These are phyloP conservation scores for Teratosphaeria zuluensis DNA, from an alignment of 2,329 filamentous ascomycete species.

Conservation along the genomic window DNA sequence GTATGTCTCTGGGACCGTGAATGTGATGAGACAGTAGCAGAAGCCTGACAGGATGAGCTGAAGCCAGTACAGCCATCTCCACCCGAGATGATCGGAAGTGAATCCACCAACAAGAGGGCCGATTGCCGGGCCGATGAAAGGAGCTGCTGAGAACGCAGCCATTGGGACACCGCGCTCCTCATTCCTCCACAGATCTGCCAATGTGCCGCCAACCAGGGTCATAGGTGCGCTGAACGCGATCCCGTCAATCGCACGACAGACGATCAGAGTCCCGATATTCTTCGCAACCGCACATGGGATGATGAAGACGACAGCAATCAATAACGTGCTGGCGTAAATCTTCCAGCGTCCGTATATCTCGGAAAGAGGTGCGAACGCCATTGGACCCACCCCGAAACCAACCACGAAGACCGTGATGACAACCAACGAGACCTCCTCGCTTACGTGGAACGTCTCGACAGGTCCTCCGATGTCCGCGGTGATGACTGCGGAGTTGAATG, in stretches of 20 bases:
- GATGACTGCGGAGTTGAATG: slow-evolving; percentile 58
- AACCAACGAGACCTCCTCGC: slow-evolving; percentile 61
- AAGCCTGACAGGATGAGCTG: slow-evolving; percentile 65
- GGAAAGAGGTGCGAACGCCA: slow-evolving; percentile 44
- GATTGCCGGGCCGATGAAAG: slow-evolving; percentile 23
- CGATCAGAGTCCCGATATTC: slow-evolving; percentile 46
- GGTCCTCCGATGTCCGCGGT: slow-evolving; percentile 65
- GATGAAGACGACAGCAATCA: slow-evolving; percentile 45
- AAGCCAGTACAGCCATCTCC: slow-evolving; percentile 62
- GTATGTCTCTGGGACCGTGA: slow-evolving; percentile 87
- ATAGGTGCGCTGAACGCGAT: slow-evolving; percentile 43
- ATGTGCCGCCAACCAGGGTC: slow-evolving; percentile 32
- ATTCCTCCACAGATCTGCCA: slow-evolving; percentile 20
- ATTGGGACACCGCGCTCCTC: slow-evolving; percentile 24
- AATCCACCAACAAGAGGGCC: slow-evolving; percentile 61
- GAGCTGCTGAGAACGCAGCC: slow-evolving; percentile 21
- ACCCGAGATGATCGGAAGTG: slow-evolving; percentile 49
- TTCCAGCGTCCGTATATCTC: slow-evolving; percentile 46
- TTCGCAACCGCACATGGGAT: slow-evolving; percentile 48
- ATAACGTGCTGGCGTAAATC: slow-evolving; percentile 43
- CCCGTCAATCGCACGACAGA: slow-evolving; percentile 47
- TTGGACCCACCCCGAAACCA: slow-evolving; percentile 21
- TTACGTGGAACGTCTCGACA: slow-evolving; percentile 54
- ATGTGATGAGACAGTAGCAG: slow-evolving; percentile 67
- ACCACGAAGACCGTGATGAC: slow-evolving; percentile 41